Evolutionary conservation across 2,329 filamentous ascomycete genomes (phyloP).

Genomic region (Lojkania enalia): DNA sequence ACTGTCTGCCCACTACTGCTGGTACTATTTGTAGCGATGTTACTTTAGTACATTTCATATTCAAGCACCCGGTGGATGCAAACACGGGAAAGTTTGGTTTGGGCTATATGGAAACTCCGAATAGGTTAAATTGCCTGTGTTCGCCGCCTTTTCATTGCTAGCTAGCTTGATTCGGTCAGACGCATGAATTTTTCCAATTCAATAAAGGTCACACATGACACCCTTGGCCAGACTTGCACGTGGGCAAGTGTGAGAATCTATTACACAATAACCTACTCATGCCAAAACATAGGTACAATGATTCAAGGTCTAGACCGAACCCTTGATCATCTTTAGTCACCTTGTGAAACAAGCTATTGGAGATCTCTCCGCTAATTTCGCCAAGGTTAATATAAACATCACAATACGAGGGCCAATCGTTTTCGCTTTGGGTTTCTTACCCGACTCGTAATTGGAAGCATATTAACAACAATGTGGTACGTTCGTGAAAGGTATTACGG

Average conservation of each 20-base stretch:
- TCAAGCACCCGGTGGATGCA: no score
- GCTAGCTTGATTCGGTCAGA: no score
- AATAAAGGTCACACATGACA: no score
- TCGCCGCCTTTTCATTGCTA: no score
- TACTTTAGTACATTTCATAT: no score
- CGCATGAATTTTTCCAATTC: no score
- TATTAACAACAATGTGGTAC: conserved; percentile 5
- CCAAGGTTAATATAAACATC: conserved; percentile 5
- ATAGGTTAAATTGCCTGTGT: no score
- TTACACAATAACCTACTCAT: conserved; percentile 1
- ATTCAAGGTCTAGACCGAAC: conserved; percentile 2
- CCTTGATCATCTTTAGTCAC: background rate
- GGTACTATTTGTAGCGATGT: no score
- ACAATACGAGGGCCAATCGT: conserved; percentile 1
- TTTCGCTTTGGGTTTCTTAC: background rate
- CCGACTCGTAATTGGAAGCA: conserved; percentile 5
- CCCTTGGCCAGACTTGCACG: no score
- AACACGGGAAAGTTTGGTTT: no score
- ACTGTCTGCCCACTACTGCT: no score
- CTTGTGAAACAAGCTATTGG: conserved; percentile 8
- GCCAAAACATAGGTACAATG: background rate
- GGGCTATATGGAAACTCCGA: no score
- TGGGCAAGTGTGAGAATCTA: background rate
- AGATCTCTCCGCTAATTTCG: conserved; percentile 7
- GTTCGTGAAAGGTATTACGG: conserved; percentile 6